Evolutionary conservation across 2,329 filamentous ascomycete genomes (phyloP).

Genomic region (Aureobasidium vineae): DNA sequence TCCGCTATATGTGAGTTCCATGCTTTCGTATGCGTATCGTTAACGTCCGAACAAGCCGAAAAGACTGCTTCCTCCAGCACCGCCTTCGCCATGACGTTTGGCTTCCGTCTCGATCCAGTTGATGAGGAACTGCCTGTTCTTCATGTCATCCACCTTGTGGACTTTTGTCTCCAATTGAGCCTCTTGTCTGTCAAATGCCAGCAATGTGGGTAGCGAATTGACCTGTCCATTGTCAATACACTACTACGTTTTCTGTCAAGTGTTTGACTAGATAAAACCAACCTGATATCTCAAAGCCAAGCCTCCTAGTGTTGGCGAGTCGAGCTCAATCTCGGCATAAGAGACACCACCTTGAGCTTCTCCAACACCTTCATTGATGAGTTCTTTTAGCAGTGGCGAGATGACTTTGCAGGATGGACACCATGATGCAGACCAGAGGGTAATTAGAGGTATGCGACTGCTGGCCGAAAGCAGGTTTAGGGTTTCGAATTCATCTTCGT

Average conservation of each 20-base stretch:
- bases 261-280: background rate
- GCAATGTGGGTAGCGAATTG: slow-evolving; percentile 49
- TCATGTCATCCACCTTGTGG: slow-evolving; percentile 47
- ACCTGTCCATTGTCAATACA: slow-evolving; percentile 37
- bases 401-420: slow-evolving; percentile 47
- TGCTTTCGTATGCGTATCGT: too few relatives aligned
- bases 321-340: slow-evolving; percentile 51
- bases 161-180: slow-evolving; percentile 50
- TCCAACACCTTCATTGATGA: slow-evolving; percentile 48
- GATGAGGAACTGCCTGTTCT: slow-evolving; percentile 45
- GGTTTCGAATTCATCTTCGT: slow-evolving; percentile 49
- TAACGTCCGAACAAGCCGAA: slow-evolving; percentile 35
- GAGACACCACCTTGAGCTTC: slow-evolving; percentile 48
- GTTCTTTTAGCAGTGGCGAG: slow-evolving; percentile 43
- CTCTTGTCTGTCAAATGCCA: slow-evolving; percentile 52
- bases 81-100: slow-evolving; percentile 46
- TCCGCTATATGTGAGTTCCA: background rate
- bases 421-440: slow-evolving; percentile 53
- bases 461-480: slow-evolving; percentile 50
- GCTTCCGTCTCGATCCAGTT: slow-evolving; percentile 52
- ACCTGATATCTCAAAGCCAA: slow-evolving; percentile 45
- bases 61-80: slow-evolving; percentile 44
- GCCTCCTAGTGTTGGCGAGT: slow-evolving; percentile 46
- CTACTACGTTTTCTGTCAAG: background rate
- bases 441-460: slow-evolving; percentile 47